These are phyloP conservation scores for Fusarium sp. DNA, from an alignment of 2,329 filamentous ascomycete genomes.

Conservation along the genomic window DNA sequence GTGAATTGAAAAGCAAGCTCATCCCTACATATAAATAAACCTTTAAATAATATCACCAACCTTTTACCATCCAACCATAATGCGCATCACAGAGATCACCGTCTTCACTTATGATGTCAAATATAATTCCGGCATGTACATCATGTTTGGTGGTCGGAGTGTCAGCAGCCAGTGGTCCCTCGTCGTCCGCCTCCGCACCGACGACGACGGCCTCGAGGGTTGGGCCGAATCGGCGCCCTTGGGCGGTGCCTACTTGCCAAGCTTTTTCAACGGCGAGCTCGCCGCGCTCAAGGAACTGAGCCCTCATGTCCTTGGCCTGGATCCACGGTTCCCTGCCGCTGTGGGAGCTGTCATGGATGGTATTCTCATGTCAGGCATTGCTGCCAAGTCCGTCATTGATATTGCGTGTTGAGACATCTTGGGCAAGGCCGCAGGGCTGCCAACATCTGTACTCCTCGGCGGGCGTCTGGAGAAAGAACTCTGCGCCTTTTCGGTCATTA, in stretches of 20 bases:
- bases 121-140: background rate
- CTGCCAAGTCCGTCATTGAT: background rate
- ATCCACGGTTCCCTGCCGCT: background rate
- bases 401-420: background rate
- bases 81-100: constrained; percentile 2
- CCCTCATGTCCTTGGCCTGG: background rate
- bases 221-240: background rate
- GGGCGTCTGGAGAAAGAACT: background rate
- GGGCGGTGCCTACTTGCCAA: background rate
- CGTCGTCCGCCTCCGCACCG: background rate
- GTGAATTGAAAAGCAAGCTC: background rate
- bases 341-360: background rate
- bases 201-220: background rate
- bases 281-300: background rate
- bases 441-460: background rate
- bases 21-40: background rate
- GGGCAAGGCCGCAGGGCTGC: background rate
- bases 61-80: background rate
- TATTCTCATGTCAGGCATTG: background rate
- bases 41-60: background rate
- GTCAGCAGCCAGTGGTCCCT: background rate
- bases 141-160: background rate
- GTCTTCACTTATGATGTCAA: background rate
- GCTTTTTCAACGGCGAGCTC: background rate
- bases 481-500: background rate